phyloP scores from a whole-genome alignment of 202 grass and related monocot genomes.

The Eragrostis tef region DNA sequence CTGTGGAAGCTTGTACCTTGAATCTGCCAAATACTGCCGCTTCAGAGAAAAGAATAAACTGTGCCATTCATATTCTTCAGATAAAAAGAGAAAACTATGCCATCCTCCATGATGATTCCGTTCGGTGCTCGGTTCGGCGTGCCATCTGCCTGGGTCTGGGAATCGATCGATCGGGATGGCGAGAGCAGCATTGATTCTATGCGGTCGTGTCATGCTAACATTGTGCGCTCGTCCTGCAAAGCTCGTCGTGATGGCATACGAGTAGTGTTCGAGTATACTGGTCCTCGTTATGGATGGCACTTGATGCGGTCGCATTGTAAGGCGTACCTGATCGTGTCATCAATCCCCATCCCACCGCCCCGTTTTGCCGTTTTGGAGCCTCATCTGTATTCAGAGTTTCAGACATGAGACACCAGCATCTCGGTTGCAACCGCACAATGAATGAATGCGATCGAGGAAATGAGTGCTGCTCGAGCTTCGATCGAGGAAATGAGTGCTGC shows the following conservation, averaged over 20 bases:
- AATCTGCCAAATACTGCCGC: neutral
- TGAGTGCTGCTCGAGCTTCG: neutral
- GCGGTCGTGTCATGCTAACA: neutral
- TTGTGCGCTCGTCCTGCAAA: neutral
- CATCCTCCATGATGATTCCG: conserved; percentile 3
- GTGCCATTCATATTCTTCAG: neutral
- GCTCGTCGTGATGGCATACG: neutral
- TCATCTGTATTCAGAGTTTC: neutral
- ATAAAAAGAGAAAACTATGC: neutral
- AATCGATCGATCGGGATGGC: neutral
- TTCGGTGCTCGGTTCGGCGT: neutral
- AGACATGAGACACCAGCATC: neutral
- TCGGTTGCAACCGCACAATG: neutral
- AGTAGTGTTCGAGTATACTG: neutral
- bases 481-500: neutral
- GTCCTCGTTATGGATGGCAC: conserved; percentile 12
- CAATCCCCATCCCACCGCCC: neutral
- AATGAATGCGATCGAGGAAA: neutral
- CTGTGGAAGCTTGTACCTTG: neutral
- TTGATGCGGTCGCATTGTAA: conserved; percentile 27
- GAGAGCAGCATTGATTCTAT: conserved; percentile 3
- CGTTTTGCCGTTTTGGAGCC: neutral
- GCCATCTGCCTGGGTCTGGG: too few species aligned
- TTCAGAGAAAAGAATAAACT: neutral
- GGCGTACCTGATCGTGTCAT: conserved; percentile 1